Evolutionary conservation across 139 green algal species (phyloP), one percentile per base, ranked within the genome.

Genomic region (Micromonas commoda): DNA sequence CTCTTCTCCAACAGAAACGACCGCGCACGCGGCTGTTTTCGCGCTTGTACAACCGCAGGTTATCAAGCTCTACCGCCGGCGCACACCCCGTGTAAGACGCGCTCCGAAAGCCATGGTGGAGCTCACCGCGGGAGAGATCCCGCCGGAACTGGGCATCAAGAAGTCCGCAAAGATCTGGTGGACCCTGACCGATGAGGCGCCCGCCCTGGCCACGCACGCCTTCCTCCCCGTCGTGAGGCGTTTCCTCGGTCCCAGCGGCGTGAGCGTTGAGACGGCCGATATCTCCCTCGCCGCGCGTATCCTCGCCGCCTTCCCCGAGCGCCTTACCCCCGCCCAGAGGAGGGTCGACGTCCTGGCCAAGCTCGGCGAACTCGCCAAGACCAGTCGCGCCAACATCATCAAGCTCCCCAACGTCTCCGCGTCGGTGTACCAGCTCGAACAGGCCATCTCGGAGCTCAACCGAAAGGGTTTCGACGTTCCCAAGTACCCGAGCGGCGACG

Each of bases 381-480:
- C 28, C 2, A 51, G 51, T n/a, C 35, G 67, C 19, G 66, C 77
- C 21, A 77, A 77, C 67, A 76, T 81, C 64, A 81, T 81, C 77
- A 81, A 81, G 77, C n/a, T 71, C 37, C 77, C 77, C 33, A 81
- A 81, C 65, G 37, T 81, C 45, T 70, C 32, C 33, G 77, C 77
- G 24, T 81, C 77, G 5, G 52, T 81, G n/a, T 66, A 65, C 19
- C 77, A 81, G 77, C 65, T 81, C 65, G 24, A 77, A 66, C 51
- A 39, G 28, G 38, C 39, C 35, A 71, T 81, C 77, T 4, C n/a
- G 26, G 77, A 81, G 65, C 77, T 81, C 16, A 38, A 81, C 28
- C 3, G 26, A 24, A 77, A 76, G 29, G 77, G 77, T n/a, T 81
- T 63, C 67, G 66, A 51, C 35, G 9, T 81, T 6, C 77, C 77